These are phyloP conservation scores for Podila epicladia DNA, from an alignment of 192 early-diverging fungal species.

Conservation along the genomic window DNA sequence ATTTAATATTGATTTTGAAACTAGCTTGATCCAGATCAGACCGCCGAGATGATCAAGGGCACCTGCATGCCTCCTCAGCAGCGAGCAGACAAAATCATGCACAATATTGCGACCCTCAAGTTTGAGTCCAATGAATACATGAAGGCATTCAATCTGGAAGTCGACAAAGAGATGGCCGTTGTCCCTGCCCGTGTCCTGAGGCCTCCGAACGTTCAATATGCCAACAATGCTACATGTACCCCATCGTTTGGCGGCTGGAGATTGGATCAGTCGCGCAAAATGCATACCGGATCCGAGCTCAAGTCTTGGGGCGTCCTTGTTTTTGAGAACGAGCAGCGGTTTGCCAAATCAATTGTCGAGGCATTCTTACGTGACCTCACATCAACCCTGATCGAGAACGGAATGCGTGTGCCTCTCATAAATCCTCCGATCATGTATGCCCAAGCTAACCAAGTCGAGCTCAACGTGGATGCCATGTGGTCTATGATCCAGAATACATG, in stretches of 20 bases:
- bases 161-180: slow-evolving; percentile 67
- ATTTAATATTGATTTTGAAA: not conserved
- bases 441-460: not conserved
- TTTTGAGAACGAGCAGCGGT: slow-evolving; percentile 59
- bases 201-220: slow-evolving; percentile 71
- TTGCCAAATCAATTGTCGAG: slow-evolving; percentile 46
- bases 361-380: slow-evolving; percentile 72
- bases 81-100: slow-evolving; percentile 70
- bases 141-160: slow-evolving; percentile 67
- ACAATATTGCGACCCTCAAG: slow-evolving; percentile 63
- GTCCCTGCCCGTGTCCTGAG: slow-evolving; percentile 80
- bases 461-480: not conserved
- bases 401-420: slow-evolving; percentile 19
- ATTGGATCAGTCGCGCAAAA: slow-evolving; percentile 79
- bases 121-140: slow-evolving; percentile 70
- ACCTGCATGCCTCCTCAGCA: slow-evolving; percentile 77
- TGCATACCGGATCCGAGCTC: slow-evolving; percentile 69
- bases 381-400: slow-evolving; percentile 68
- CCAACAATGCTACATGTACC: not conserved
- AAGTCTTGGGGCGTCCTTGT: slow-evolving; percentile 78
- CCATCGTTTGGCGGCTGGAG: slow-evolving; percentile 42
- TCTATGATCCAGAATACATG: not conserved
- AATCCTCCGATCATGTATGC: not conserved
- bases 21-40: slow-evolving; percentile 86
- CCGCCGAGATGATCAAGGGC: slow-evolving; percentile 93